These are phyloP conservation scores for Penicillium rolfsii DNA, from an alignment of 2,329 filamentous ascomycete genomes.

Conservation along the genomic window DNA sequence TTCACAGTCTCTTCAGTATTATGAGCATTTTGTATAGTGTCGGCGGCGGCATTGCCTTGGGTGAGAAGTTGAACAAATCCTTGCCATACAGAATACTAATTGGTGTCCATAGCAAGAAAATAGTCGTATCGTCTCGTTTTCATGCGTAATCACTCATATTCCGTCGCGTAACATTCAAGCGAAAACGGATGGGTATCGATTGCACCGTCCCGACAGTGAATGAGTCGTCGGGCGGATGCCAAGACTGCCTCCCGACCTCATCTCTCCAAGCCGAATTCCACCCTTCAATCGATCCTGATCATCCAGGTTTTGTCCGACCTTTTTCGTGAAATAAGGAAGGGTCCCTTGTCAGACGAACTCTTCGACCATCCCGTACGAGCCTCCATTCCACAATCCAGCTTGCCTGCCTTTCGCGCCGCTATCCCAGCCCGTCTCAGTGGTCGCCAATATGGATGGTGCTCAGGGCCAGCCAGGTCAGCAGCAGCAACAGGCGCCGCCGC, in stretches of 20 bases:
- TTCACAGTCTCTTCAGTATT: not conserved
- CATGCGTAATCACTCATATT: not conserved
- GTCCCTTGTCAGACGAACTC: not conserved
- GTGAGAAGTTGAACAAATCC: not conserved
- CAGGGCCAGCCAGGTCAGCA: slow-evolving; percentile 35
- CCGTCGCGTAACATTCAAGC: not conserved
- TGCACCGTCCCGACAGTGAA: not conserved
- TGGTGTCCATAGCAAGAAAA: not conserved
- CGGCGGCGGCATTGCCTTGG: not conserved
- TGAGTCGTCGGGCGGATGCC: slow-evolving; percentile 3
- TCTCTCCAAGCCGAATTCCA: slow-evolving; percentile 5
- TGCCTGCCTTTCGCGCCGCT: not conserved
- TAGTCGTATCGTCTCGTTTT: not conserved
- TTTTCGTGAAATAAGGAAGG: not conserved
- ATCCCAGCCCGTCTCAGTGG: slow-evolving; percentile 8
- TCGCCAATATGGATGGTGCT: slow-evolving; percentile 38
- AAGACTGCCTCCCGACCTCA: slow-evolving; percentile 17
- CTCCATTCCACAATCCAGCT: not conserved
- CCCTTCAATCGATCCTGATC: slow-evolving; percentile 3
- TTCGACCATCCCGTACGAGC: not conserved
- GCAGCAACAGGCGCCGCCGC: not conserved
- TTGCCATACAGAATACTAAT: not conserved
- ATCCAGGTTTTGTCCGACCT: slow-evolving; percentile 1
- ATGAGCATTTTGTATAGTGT: not conserved
- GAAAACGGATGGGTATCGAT: not conserved